Evolutionary conservation across 179 eudicot genomes (phyloP).

Genomic region (Sideroxylon spinosum): DNA sequence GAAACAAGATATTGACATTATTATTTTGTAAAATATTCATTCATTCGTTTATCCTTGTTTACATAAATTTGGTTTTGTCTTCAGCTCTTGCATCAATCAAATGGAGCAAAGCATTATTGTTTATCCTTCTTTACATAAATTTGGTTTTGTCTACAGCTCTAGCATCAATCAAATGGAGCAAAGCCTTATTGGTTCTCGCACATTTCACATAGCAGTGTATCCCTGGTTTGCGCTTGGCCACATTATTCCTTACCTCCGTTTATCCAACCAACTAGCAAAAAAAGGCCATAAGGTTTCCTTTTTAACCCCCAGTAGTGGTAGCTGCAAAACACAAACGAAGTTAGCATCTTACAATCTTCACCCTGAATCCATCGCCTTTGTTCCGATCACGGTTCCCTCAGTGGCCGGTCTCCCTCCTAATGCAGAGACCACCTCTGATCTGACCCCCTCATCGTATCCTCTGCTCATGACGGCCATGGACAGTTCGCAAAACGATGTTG

Average conservation of each 20-base stretch:
- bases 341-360: conserved; percentile 32
- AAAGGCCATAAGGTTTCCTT: conserved; percentile 36
- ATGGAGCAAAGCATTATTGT: no score
- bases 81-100: no score
- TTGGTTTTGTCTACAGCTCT: no score
- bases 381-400: conserved; percentile 31
- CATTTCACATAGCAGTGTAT: conserved; percentile 37
- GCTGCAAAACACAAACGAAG: conserved; percentile 19
- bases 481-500: conserved; percentile 21
- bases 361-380: conserved; percentile 38
- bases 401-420: conserved; percentile 37
- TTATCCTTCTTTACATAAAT: not conserved
- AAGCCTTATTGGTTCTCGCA: conserved; percentile 11
- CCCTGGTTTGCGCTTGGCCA: conserved; percentile 54
- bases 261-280: conserved; percentile 44
- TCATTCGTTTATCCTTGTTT: no score
- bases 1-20: no score
- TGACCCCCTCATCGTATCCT: conserved; percentile 8
- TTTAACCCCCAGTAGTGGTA: conserved; percentile 26
- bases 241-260: conserved; percentile 35
- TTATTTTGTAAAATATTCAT: no score
- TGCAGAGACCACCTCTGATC: conserved; percentile 42
- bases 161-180: no score
- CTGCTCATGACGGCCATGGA: conserved; percentile 37
- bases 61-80: no score